A percentile compares a stretch with the other conserved stretches of the same genome.
Evolutionary conservation across 768 basidiomycete species (phyloP).

Genomic region (Baorangia bicolor): DNA sequence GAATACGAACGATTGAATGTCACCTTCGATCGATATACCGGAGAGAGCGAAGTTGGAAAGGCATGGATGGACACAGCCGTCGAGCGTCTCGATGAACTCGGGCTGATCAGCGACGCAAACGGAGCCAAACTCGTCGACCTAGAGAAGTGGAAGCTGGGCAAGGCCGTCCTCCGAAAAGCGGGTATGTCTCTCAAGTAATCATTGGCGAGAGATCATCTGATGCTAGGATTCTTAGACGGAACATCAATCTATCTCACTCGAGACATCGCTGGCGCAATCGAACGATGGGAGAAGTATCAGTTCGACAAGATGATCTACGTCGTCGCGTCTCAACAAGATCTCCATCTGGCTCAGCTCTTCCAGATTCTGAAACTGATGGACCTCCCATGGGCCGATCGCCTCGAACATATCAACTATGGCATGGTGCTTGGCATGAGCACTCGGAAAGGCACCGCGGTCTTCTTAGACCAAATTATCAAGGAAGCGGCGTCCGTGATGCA

Average conservation of each 20-base stretch:
- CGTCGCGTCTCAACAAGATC: constrained; percentile 81
- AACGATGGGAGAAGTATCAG: constrained; percentile 89
- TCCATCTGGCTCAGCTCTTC: constrained; percentile 91
- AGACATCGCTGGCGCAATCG: constrained; percentile 91
- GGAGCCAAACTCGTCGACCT: constrained; percentile 87
- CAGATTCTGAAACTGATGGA: constrained; percentile 89
- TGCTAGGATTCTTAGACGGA: constrained; percentile 55
- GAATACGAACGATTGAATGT: constrained; percentile 91
- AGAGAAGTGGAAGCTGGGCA: constrained; percentile 88
- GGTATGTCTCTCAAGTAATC: constrained; percentile 41
- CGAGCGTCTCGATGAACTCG: constrained; percentile 62
- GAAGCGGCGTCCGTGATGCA: constrained; percentile 91
- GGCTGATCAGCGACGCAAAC: constrained; percentile 71
- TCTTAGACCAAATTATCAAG: constrained; percentile 89
- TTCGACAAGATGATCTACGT: constrained; percentile 95
- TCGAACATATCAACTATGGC: constrained; percentile 90
- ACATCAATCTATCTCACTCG: constrained; percentile 94
- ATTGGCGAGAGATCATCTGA: not conserved
- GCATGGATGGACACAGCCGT: constrained; percentile 74
- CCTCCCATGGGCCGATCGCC: constrained; percentile 77
- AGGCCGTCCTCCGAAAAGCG: constrained; percentile 84
- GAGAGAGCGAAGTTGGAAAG: constrained; percentile 80
- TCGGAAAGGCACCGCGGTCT: constrained; percentile 90
- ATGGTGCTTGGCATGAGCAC: constrained; percentile 95
- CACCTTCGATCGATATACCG: constrained; percentile 87